Conservation (phyloP, 2,329 filamentous ascomycete species). For the Arachnomyces sp. region DNA sequence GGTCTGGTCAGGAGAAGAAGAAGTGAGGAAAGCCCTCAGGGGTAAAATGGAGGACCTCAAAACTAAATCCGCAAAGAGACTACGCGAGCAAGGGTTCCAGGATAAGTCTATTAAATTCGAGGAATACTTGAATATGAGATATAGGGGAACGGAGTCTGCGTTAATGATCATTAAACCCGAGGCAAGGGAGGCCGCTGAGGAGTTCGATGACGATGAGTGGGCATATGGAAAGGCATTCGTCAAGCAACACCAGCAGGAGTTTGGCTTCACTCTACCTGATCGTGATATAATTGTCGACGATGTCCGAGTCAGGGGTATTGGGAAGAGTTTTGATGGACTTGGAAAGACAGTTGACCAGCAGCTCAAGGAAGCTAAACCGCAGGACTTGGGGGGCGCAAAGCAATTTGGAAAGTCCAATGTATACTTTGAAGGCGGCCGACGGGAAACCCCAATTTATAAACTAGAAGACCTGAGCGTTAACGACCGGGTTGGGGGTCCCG, state of each 20-base stretch:
- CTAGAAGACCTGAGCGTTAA: conserved; percentile 65
- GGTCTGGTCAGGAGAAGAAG: conserved; percentile 50
- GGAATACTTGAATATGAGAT: conserved; percentile 90
- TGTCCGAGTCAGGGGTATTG: conserved; percentile 78
- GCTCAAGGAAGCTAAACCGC: conserved; percentile 58
- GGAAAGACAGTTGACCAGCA: conserved; percentile 81
- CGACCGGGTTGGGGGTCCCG: conserved; percentile 66
- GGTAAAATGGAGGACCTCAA: conserved; percentile 71
- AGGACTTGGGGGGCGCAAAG: conserved; percentile 52
- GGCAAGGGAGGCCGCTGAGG: conserved; percentile 50
- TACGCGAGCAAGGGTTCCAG: conserved; percentile 71
- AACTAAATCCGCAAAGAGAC: conserved; percentile 58
- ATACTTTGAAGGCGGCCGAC: conserved; percentile 75
- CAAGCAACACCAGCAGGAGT: conserved; percentile 82
- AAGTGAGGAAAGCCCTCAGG: conserved; percentile 55
- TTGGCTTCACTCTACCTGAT: conserved; percentile 79
- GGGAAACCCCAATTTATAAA: conserved; percentile 74
- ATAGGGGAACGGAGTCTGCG: conserved; percentile 81
- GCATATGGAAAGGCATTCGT: conserved; percentile 79
- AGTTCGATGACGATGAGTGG: conserved; percentile 61
- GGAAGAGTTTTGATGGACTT: conserved; percentile 71
- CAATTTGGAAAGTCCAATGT: conserved; percentile 60
- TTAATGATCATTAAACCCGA: conserved; percentile 77
- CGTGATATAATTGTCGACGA: conserved; percentile 86
- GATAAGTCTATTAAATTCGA: conserved; percentile 71